Base-by-base conservation (phyloP, 305 asterid species). In the Fraxinus sp. region DNA sequence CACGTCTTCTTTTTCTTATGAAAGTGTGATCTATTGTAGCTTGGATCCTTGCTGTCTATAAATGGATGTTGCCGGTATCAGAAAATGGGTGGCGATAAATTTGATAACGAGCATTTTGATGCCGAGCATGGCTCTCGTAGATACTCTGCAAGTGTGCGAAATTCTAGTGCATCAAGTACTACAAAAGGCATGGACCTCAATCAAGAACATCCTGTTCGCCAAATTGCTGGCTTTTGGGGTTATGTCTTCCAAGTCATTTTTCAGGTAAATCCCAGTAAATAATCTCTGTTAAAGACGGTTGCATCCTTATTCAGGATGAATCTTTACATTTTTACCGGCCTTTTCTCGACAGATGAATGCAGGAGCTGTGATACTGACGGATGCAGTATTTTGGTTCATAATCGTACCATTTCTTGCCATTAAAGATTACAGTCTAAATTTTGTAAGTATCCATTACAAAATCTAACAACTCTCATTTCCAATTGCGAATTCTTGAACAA, bases 281-380 rank as follows among this genome's bases (percentile, higher is more conserved):
- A 10, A 24, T 22, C 78, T 74, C 36, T 77, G 74, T 30, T 77
- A 44, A 5, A 28, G 32, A 81, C 10, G 78, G 14, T 39, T 5
- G 33, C 16, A 18, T 46, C 44, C 30, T 72, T 18, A 5, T 30
- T 4, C 0, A 6, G 41, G 22, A 20, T 30, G 52, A 68, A 22
- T 11, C 36, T 79, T 64, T 81, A 55, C 22, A 37, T 6, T 39
- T 74, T 78, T 13, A 44, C 20, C 0, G 14, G 20, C 20, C 26
- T 28, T 49, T 52, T 81, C 73, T 64, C 22, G 33, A 16, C 20
- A 96, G 99, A 94, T 94, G 98, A 94, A 91, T 86, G 98, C 98
- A 75, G 99, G 99, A 74, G 99, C 99, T 84, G 98, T 93, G 81
- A 81, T 91, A 85, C 92, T 96, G 83, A 96, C 99, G 24, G 99